Evolutionary conservation across 1,284 basidiomycete genomes (phyloP), one percentile per base, ranked within the genome.

Genomic region (Uromyces viciae-fabae): DNA sequence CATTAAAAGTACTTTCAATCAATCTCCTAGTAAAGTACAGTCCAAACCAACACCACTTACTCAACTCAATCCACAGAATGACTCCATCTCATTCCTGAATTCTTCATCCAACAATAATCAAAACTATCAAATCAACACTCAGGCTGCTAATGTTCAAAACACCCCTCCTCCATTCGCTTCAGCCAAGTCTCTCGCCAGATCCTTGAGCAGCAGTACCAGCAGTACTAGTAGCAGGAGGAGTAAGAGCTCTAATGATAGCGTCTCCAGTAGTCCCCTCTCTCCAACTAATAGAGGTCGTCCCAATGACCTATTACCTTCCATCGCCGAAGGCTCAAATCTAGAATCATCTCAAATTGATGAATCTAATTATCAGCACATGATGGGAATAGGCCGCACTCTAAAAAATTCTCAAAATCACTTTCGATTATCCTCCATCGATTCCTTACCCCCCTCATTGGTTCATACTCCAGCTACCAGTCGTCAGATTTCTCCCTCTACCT

Each of bases 341-440:
- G 56, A 60, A 28, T 38, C 11, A 2, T n/a, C 14, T 9, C 43
- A 11, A 31, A 49, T n/a, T 71, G 17, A 4, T 69, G 4, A n/a
- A 28, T 19, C 19, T 19, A n/a, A 49, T 7, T 71, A 71, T 38
- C 4, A 28, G 9, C 40, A 49, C 4, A 49, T 3, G 31, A 49
- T 71, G 42, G 68, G 68, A 3, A 49, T 49, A 14, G 68, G 68
- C 8, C 68, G 42, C 25, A 19, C 68, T 38, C 11, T 38, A 43
- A 71, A 46, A 33, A 49, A 25, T 33, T 71, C 68, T 33, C 25
- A 38, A 71, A 71, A 38, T 31, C 68, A 33, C 40, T 71, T 71
- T 33, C 43, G n/a, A 25, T 43, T 71, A 14, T 14, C 40, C 4
- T 46, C 17, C 25, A 49, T 14, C 38, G 4, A 71, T 28, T 4